Evolutionary conservation across 495 filamentous ascomycete species (phyloP), one percentile per base, ranked within the genome.

Genomic region (Emericellopsis terricola): DNA sequence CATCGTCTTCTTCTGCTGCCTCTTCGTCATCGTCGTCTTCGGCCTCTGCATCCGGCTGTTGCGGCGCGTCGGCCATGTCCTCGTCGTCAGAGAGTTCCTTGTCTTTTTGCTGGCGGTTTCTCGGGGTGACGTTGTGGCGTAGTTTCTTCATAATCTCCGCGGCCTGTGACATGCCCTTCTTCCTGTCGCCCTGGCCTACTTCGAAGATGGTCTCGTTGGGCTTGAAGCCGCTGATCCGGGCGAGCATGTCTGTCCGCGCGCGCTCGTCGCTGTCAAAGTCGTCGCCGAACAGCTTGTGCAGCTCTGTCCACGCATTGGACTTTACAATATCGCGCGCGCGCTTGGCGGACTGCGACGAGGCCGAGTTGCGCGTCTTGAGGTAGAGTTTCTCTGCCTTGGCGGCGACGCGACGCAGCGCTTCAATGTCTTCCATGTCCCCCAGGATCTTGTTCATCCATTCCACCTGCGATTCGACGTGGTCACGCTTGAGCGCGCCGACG

Each of bases 201-300:
- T 99, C 89, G 46, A 99, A 96, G 15, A 99, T 75, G 0, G 89
- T 94, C 47, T 99, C 91, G 32, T 73, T 65, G 1, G 89, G 89
- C 44, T 84, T 68, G 57, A 86, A 94, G 2, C 73, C 73, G 42
- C 81, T 81, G 31, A 99, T 77, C 18, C 73, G 71, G 26, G 78
- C 76, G 3, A 99, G 63, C 75, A 99, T 87, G 34, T 73, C 73
- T 24, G 81, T 74, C 5, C 87, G 69, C 40, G 79, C 77, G 16
- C 66, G 61, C 44, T 87, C 79, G 10, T 65, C 55, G 11, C 65
- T 48, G 23, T 70, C 71, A 1, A 64, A 55, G 9, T 73, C 65
- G 29, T 79, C 65, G 11, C 70, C 72, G 52, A 96, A 96, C 0
- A 94, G 54, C 2, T 75, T 60, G 53, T 92, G 80, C 2, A 82